Percentiles rank a stretch among this genome's conserved stretches.
Evolutionary conservation across 2,329 filamentous ascomycete genomes (phyloP).

Genomic region (Colletotrichum neosansevieriae): DNA sequence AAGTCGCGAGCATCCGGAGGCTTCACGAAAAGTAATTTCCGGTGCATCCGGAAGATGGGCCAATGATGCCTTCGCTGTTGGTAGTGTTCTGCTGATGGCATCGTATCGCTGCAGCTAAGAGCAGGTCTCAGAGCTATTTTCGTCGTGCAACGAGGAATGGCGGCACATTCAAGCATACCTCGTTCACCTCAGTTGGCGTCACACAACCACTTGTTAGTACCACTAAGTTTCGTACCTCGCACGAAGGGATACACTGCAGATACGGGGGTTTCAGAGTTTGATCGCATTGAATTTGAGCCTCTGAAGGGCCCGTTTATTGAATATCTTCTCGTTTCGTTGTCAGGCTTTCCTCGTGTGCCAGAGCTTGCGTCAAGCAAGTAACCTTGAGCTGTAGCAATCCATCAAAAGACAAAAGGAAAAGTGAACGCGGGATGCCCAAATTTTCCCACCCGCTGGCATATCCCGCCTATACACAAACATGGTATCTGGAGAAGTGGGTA

Average conservation of each 20-base stretch:
- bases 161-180: neutral
- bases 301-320: neutral
- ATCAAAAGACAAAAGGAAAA: conserved; percentile 5
- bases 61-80: neutral
- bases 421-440: neutral
- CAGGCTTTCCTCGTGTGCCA: conserved; percentile 17
- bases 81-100: neutral
- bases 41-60: conserved; percentile 8
- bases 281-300: conserved; percentile 6
- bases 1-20: neutral
- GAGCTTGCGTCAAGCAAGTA: conserved; percentile 19
- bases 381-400: neutral
- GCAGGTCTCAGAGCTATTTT: conserved; percentile 22
- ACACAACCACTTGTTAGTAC: too few relatives aligned
- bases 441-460: neutral
- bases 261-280: conserved; percentile 13
- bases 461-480: conserved; percentile 19
- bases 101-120: neutral
- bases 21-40: neutral
- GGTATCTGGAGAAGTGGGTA: conserved; percentile 32
- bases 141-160: conserved; percentile 2
- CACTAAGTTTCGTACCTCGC: neutral
- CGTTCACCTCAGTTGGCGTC: neutral
- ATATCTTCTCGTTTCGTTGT: conserved; percentile 8
- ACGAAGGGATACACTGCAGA: neutral